Conservation (phyloP, 106 monocot genomes). For the Platanthera zijinensis region DNA sequence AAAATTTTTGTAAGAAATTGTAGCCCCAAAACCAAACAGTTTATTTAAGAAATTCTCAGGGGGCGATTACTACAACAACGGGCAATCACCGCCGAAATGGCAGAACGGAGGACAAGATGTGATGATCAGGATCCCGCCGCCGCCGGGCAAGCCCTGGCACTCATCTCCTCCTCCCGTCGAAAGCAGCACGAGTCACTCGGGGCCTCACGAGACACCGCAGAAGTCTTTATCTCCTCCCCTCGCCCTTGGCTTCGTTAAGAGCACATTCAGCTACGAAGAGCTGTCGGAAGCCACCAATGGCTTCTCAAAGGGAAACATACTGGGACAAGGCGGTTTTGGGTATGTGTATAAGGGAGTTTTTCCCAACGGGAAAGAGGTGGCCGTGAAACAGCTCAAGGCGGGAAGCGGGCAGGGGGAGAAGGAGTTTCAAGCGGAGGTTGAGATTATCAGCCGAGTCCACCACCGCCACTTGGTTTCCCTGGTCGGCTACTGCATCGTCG, state of each 20-base stretch:
- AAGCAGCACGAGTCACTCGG: constrained; percentile 38
- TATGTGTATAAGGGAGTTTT: constrained; percentile 75
- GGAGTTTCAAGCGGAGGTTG: constrained; percentile 92
- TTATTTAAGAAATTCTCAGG: background rate
- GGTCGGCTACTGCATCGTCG: constrained; percentile 75
- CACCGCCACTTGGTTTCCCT: constrained; percentile 86
- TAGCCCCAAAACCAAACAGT: background rate
- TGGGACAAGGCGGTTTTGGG: constrained; percentile 88
- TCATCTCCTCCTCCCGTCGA: constrained; percentile 21
- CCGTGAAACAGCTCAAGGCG: constrained; percentile 73
- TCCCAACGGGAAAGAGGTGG: constrained; percentile 70
- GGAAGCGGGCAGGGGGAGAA: constrained; percentile 78
- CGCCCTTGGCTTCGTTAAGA: constrained; percentile 59
- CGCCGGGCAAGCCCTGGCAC: constrained; percentile 18
- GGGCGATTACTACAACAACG: constrained; percentile 10
- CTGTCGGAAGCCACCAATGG: constrained; percentile 50
- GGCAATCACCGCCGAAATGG: constrained; percentile 18
- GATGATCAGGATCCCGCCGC: constrained; percentile 23
- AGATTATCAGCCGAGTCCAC: constrained; percentile 86
- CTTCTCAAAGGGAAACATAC: constrained; percentile 49
- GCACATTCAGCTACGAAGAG: constrained; percentile 70
- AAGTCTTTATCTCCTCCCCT: constrained; percentile 30
- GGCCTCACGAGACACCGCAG: constrained; percentile 27
- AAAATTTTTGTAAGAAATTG: too few relatives aligned
- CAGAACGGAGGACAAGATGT: constrained; percentile 1